Conservation (phyloP, 2,329 filamentous ascomycete genomes). For the Aureobasidium uvarum region DNA sequence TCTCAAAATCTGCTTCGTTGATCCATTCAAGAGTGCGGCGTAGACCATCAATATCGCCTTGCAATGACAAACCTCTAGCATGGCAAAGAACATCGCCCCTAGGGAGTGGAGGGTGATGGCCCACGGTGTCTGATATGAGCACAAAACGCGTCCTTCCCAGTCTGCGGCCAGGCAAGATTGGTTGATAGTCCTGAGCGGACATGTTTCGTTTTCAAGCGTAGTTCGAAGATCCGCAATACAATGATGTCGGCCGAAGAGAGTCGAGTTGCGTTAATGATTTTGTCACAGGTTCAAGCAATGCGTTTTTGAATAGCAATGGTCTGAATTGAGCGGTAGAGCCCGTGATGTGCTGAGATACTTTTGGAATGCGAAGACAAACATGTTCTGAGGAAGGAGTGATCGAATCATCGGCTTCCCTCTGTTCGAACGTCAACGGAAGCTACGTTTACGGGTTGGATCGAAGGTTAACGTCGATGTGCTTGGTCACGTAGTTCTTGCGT, state of each 20-base stretch:
- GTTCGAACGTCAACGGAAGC: neutral
- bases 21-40: slow-evolving; percentile 65
- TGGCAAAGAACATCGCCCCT: slow-evolving; percentile 72
- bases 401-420: neutral
- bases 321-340: neutral
- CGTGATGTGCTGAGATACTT: neutral
- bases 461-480: neutral
- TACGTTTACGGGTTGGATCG: neutral
- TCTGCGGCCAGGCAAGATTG: neutral
- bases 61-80: slow-evolving; percentile 73
- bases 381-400: neutral
- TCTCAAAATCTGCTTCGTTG: slow-evolving; percentile 64
- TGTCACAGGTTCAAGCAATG: neutral
- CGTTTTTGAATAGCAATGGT: neutral
- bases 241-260: neutral
- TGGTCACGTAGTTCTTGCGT: too few species aligned
- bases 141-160: slow-evolving; percentile 62
- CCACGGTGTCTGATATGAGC: slow-evolving; percentile 76
- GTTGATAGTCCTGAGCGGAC: neutral
- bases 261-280: neutral
- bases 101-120: slow-evolving; percentile 59
- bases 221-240: neutral
- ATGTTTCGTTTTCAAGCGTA: too few species aligned
- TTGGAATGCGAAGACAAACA: neutral
- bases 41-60: slow-evolving; percentile 60